These are phyloP conservation scores for Clavariopsis aquatica DNA, from an alignment of 495 filamentous ascomycete genomes.

Conservation along the genomic window DNA sequence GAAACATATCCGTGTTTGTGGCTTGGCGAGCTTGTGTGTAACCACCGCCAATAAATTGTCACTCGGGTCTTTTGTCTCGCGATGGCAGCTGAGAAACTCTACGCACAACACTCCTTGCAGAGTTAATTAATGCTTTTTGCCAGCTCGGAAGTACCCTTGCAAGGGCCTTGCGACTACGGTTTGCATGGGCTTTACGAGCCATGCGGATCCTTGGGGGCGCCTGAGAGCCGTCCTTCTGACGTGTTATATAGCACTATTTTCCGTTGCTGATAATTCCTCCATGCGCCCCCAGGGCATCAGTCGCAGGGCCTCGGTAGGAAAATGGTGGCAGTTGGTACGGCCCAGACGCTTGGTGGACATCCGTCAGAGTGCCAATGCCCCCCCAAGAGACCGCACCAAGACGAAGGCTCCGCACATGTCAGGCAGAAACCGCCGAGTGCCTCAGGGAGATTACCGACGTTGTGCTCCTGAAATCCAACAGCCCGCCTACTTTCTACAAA, in stretches of 20 bases:
- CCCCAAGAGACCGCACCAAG: constrained; percentile 1
- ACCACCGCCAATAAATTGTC: constrained; percentile 20
- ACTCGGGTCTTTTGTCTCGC: constrained; percentile 35
- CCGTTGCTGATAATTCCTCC: not conserved
- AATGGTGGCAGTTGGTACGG: not conserved
- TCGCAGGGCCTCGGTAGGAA: not conserved
- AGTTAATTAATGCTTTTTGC: not conserved
- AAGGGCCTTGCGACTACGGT: not conserved
- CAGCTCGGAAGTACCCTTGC: not conserved
- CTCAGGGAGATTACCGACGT: not conserved
- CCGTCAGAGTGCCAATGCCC: not conserved
- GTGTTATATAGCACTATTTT: not conserved
- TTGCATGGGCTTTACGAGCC: not conserved
- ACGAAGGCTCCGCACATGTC: not conserved
- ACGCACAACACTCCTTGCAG: constrained; percentile 8
- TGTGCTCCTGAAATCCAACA: not conserved
- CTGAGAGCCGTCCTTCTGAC: not conserved
- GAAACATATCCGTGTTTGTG: constrained; percentile 24
- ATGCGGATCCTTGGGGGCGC: not conserved
- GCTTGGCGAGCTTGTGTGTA: constrained; percentile 22
- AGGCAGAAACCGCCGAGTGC: not conserved
- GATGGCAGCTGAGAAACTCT: constrained; percentile 24
- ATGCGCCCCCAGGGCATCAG: not conserved
- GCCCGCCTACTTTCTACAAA: constrained; percentile 1
- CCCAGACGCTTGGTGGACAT: not conserved